Conservation (phyloP, 345 rosid genomes). For the Eutrema heterophyllum region DNA sequence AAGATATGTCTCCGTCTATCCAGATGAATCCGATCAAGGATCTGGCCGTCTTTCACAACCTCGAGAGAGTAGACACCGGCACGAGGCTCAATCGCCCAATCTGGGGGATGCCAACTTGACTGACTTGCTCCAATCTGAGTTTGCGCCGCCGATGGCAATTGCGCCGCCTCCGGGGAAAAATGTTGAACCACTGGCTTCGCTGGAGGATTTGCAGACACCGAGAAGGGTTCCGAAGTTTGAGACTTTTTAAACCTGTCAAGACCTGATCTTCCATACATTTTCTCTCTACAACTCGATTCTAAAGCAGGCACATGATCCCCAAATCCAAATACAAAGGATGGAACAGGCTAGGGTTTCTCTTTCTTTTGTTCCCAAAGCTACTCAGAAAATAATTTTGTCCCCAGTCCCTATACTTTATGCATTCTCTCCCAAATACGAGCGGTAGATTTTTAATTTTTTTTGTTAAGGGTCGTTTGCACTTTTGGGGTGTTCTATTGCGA, state of each 20-base stretch:
- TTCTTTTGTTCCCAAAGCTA: not conserved
- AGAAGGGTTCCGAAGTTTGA: slow-evolving; percentile 82
- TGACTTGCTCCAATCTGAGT: slow-evolving; percentile 68
- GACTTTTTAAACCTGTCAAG: slow-evolving; percentile 91
- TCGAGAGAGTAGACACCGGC: slow-evolving; percentile 80
- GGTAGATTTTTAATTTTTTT: not conserved
- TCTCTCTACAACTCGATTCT: slow-evolving; percentile 11
- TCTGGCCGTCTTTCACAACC: slow-evolving; percentile 82
- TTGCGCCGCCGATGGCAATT: slow-evolving; percentile 39
- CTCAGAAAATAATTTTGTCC: not conserved
- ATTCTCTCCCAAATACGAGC: not conserved
- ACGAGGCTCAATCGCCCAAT: slow-evolving; percentile 94
- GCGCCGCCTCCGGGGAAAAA: slow-evolving; percentile 36
- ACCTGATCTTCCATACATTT: slow-evolving; percentile 88
- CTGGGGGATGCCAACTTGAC: slow-evolving; percentile 90
- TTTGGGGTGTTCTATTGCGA: too few species aligned
- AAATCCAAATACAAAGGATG: not conserved
- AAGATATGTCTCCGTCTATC: slow-evolving; percentile 76
- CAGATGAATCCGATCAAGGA: slow-evolving; percentile 68
- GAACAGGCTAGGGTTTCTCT: slow-evolving; percentile 23
- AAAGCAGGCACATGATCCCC: not conserved
- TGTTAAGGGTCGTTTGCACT: too few species aligned
- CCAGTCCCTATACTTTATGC: slow-evolving; percentile 1
- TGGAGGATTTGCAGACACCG: slow-evolving; percentile 52
- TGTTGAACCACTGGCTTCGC: slow-evolving; percentile 30